These are phyloP conservation scores for Pseudopithomyces chartarum DNA, from an alignment of 2,329 filamentous ascomycete genomes.

Conservation along the genomic window DNA sequence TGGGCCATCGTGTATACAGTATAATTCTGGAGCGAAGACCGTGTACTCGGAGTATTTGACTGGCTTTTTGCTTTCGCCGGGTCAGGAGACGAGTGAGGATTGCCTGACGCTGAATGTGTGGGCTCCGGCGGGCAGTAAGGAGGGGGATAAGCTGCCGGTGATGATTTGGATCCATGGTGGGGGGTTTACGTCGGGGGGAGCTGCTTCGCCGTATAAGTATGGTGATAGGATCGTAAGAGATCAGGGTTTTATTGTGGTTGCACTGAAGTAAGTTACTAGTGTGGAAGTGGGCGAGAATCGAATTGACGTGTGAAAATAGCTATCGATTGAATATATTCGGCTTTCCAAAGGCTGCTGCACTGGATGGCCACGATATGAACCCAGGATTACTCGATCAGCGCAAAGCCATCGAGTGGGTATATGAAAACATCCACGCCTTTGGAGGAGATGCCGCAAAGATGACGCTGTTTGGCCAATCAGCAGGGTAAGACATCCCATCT, in stretches of 20 bases:
- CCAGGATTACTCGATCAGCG: slow-evolving; percentile 45
- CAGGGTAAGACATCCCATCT: slow-evolving; percentile 18
- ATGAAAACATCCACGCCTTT: slow-evolving; percentile 43
- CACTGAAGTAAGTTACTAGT: slow-evolving; percentile 34
- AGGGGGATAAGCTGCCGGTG: slow-evolving; percentile 44
- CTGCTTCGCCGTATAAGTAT: slow-evolving; percentile 52
- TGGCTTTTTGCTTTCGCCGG: slow-evolving; percentile 26
- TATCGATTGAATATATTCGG: slow-evolving; percentile 44
- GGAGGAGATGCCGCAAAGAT: slow-evolving; percentile 39
- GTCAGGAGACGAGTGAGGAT: slow-evolving; percentile 27
- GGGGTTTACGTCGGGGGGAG: slow-evolving; percentile 50
- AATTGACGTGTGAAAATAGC: slow-evolving; percentile 9
- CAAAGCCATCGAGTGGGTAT: slow-evolving; percentile 44
- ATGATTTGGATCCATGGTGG: slow-evolving; percentile 56
- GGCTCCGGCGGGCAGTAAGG: slow-evolving; percentile 24
- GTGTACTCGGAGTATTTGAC: slow-evolving; percentile 26
- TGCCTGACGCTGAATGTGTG: slow-evolving; percentile 34
- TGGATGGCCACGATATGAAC: slow-evolving; percentile 35
- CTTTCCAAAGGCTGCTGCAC: slow-evolving; percentile 36
- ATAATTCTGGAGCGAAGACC: slow-evolving; percentile 21
- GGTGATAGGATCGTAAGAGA: slow-evolving; percentile 51
- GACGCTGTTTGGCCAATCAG: slow-evolving; percentile 44
- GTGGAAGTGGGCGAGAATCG: neutral
- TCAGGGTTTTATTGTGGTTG: slow-evolving; percentile 49
- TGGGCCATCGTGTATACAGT: slow-evolving; percentile 27